Base-by-base conservation (phyloP, 1,284 basidiomycete genomes). In the Trichosporon asahii region DNA sequence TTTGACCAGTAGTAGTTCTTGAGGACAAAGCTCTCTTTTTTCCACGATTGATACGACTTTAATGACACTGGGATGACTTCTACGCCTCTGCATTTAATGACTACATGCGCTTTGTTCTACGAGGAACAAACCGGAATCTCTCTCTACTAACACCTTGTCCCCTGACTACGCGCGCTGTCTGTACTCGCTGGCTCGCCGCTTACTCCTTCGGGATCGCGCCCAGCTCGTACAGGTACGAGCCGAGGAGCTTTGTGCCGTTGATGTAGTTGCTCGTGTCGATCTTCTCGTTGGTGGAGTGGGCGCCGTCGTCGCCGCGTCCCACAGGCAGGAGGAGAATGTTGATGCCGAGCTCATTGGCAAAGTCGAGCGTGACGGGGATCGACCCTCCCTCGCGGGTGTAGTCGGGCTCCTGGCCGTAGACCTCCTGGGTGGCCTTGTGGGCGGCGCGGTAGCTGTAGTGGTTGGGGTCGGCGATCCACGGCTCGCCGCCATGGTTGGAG, bases 391-490 rank as follows among this genome's bases (percentile, higher is more conserved):
- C 96, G 65, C 94, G 88, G 1, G 92, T 96, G 78, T 94, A 87
- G 81, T 97, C 93, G 1, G 95, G 95, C 35, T 89, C 88, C 80
- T 89, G 88, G 65, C 90, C 88, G 84, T 95, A 97, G 14, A 97
- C 86, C 8, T 87, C 86, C 89, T 94, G 80, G 29, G 84, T 85
- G 23, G 83, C 96, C 75, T 88, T 89, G 80, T 89, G 90, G 0
- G 95, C 96, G 2, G 97, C 96, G 78, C 91, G 89, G 85, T 91
- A 99, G 84, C 94, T 98, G 93, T 94, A 98, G 86, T 99, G 95
- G 76, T 80, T 80, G 35, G 78, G 76, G 73, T 80, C 79, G 35
- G 79, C 61, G 33, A 95, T 86, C 95, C 94, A 98, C n/a, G 94
- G 93, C 81, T 91, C 92, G 21, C 94, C 95, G 21, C 91, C 91